Evolutionary conservation across 495 filamentous ascomycete species (phyloP).

Genomic region (Apodospora peruviana): DNA sequence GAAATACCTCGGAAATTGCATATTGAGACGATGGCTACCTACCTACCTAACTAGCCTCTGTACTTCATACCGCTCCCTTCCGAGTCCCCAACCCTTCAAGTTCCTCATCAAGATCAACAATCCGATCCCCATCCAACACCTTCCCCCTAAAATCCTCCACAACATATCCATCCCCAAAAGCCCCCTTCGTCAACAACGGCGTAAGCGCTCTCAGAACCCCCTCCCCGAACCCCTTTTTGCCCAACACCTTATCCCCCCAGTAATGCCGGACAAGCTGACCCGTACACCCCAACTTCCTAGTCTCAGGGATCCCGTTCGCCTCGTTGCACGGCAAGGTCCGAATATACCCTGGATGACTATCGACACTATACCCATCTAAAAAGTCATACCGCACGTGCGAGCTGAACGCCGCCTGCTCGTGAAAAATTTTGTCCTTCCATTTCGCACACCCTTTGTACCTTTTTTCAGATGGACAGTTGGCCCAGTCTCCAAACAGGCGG

Average conservation of each 20-base stretch:
- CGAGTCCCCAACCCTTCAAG: no score
- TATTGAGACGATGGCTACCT: no score
- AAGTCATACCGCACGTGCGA: constrained; percentile 24
- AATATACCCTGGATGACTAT: constrained; percentile 16
- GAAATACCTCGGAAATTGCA: no score
- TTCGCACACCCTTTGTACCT: constrained; percentile 22
- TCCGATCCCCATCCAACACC: constrained; percentile 12
- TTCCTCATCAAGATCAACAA: no score
- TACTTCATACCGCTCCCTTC: no score
- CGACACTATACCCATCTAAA: constrained; percentile 21
- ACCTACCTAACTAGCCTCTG: no score
- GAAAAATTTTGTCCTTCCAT: constrained; percentile 19
- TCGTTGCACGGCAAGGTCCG: constrained; percentile 20
- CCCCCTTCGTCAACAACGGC: constrained; percentile 16
- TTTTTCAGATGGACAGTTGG: constrained; percentile 21
- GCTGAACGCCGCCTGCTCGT: constrained; percentile 28
- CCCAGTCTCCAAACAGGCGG: constrained; percentile 24
- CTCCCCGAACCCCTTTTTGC: constrained; percentile 14
- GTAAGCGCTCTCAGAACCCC: constrained; percentile 19
- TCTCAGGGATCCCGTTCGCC: constrained; percentile 24
- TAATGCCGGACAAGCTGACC: constrained; percentile 25
- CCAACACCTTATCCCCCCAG: constrained; percentile 18
- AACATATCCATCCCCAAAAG: constrained; percentile 3
- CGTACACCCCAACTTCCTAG: constrained; percentile 10
- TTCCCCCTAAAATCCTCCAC: constrained; percentile 17